Evolutionary conservation across 805 yeast genomes (phyloP), one percentile per base, ranked within the genome.

Genomic region (Nakazawaea populi): DNA sequence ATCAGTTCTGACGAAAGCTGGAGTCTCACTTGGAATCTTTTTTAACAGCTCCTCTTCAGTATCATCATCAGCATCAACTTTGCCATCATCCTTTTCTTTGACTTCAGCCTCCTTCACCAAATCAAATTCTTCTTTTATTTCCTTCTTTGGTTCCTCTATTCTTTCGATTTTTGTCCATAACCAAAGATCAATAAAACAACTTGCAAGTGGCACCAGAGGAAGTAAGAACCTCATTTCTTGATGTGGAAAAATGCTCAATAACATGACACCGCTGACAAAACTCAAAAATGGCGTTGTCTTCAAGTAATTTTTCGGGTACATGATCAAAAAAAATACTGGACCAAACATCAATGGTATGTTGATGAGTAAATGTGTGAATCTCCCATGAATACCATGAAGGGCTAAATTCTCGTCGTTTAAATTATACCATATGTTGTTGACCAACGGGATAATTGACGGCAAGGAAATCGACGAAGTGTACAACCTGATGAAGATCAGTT

Each of bases 151-250:
- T 31, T 48, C 40, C 39, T 55, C 55, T 29, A 58, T 34, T 49
- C 9, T 41, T 35, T 36, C 39, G 5, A 43, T 29, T 30, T 37
- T 35, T n/a, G 36, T 36, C 42, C 44, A 47, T 24, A 47, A 62
- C 34, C 70, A 70, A 52, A 81, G 68, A 55, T 75, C 80, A 49
- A 81, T 70, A 51, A 87, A 78, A 12, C 83, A 73, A 53, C 83
- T 77, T 7, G 81, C 61, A 9, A 91, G 67, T 0, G 99, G 97
- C 1, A 87, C 70, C 24, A 85, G 61, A 0, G 99, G 98, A 0
- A 83, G 62, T 42, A 95, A 67, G 62, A 94, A 94, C 48, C 99
- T 72, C n/a, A 89, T 72, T 62, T 94, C 99, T 65, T 94, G 99
- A 64, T 94, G 99, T 12, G 95, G 96, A 27, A 89, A 75, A 0